phyloP scores from a whole-genome alignment of 2,329 filamentous ascomycete species.

The Cladosporium sp. region DNA sequence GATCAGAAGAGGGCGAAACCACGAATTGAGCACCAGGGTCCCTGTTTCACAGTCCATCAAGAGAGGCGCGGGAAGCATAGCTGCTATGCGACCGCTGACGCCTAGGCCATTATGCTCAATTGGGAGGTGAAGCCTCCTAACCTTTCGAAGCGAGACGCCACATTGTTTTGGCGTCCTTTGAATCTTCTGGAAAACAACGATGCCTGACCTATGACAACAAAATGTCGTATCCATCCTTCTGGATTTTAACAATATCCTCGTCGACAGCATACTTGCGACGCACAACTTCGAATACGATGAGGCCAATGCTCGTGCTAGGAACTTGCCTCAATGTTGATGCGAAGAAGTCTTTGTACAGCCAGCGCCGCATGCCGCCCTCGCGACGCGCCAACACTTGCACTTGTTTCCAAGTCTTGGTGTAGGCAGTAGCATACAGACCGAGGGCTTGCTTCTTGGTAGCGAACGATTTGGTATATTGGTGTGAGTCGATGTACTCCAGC shows the following conservation, averaged over 20 bases:
- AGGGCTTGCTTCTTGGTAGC: slow-evolving; percentile 53
- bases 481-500: slow-evolving; percentile 69
- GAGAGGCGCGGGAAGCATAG: neutral
- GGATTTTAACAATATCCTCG: slow-evolving; percentile 64
- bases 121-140: neutral
- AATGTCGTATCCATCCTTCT: slow-evolving; percentile 72
- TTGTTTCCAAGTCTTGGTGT: slow-evolving; percentile 66
- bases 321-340: slow-evolving; percentile 72
- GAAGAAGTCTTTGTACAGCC: slow-evolving; percentile 73
- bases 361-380: slow-evolving; percentile 59
- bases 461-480: slow-evolving; percentile 47
- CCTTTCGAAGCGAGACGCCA: neutral
- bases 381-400: slow-evolving; percentile 62
- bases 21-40: neutral
- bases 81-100: neutral
- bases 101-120: neutral
- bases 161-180: neutral
- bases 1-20: neutral
- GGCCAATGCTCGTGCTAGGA: slow-evolving; percentile 72
- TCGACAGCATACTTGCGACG: slow-evolving; percentile 70
- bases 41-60: neutral
- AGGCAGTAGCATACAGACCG: slow-evolving; percentile 69
- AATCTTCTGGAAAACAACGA: neutral
- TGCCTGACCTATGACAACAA: slow-evolving; percentile 51
- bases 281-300: slow-evolving; percentile 79